phyloP scores from a whole-genome alignment of 2,329 filamentous ascomycete genomes.

The Fusarium sp. region DNA sequence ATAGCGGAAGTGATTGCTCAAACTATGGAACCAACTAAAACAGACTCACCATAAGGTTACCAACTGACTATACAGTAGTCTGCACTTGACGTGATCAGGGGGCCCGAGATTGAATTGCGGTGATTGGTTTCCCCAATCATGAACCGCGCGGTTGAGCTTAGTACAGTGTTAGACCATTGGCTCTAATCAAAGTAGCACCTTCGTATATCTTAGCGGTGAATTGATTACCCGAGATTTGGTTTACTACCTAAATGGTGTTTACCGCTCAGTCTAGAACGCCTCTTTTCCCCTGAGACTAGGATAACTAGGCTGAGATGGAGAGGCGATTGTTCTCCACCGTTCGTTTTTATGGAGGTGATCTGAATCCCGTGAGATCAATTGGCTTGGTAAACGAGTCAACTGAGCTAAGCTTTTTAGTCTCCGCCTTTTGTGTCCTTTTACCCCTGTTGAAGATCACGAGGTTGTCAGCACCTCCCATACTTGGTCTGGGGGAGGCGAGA shows the following conservation, averaged over 20 bases:
- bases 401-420: conserved; percentile 11
- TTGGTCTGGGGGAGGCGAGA: background rate
- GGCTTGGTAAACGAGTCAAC: background rate
- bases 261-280: background rate
- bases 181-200: background rate
- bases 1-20: background rate
- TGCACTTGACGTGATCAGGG: conserved; percentile 5
- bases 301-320: too few species aligned
- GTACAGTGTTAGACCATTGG: background rate
- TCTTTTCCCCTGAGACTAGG: background rate
- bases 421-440: background rate
- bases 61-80: background rate
- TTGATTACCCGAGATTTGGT: background rate
- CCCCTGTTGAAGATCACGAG: conserved; percentile 3
- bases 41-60: background rate
- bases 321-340: background rate
- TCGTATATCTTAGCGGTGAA: background rate
- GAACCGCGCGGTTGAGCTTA: background rate
- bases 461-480: background rate
- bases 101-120: background rate
- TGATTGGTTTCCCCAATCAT: background rate
- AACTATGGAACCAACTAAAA: background rate
- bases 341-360: background rate
- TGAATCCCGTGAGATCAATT: background rate
- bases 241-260: background rate